Percentiles rank a stretch among this genome's conserved stretches.
phyloP scores from a whole-genome alignment of 164 flowering plant genomes.

The Vitis vinifera region ASM3070453v1 NC_081806.1:957501-958000 shows the following conservation, averaged over 20 bases:
- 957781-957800: not conserved
- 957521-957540: slow-evolving; percentile 35
- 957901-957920: too few relatives aligned
- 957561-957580: slow-evolving; percentile 27
- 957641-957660: slow-evolving; percentile 71
- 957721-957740: slow-evolving; percentile 32
- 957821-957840: slow-evolving; percentile 4
- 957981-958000: too few relatives aligned
- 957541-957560: slow-evolving; percentile 19
- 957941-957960: too few relatives aligned
- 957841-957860: slow-evolving; percentile 4
- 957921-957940: too few relatives aligned
- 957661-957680: slow-evolving; percentile 65
- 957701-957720: slow-evolving; percentile 41
- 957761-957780: not conserved
- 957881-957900: too few relatives aligned
- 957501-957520: slow-evolving; percentile 25
- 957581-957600: slow-evolving; percentile 35
- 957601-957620: slow-evolving; percentile 50
- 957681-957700: slow-evolving; percentile 53
- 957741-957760: slow-evolving; percentile 23
- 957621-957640: slow-evolving; percentile 42
- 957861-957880: not conserved
- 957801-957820: slow-evolving; percentile 4
- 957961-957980: too few relatives aligned